phyloP scores from a whole-genome alignment of 2,329 filamentous ascomycete genomes.

The Xylaria sp. region DNA sequence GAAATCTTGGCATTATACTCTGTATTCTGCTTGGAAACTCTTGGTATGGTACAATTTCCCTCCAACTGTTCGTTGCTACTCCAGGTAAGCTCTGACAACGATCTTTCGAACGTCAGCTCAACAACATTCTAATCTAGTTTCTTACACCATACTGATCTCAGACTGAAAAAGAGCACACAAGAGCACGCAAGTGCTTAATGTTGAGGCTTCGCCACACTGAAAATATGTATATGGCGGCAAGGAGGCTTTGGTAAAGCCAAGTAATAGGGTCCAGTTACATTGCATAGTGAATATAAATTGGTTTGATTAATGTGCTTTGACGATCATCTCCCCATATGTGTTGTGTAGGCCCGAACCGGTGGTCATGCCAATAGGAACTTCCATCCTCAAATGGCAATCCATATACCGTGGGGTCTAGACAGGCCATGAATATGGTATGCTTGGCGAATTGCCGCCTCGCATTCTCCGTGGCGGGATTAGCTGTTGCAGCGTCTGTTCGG shows the following conservation, averaged over 20 bases:
- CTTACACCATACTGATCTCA: not conserved
- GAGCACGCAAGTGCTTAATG: not conserved
- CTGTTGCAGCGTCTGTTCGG: conserved; percentile 44
- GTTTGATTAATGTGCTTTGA: conserved; percentile 41
- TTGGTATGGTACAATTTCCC: not conserved
- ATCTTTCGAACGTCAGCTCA: not conserved
- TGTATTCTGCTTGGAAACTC: conserved; percentile 15
- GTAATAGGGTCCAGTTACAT: conserved; percentile 33
- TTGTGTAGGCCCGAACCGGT: conserved; percentile 45
- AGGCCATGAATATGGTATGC: conserved; percentile 20
- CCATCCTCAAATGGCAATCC: conserved; percentile 36
- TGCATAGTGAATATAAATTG: conserved; percentile 39
- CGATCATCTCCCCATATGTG: conserved; percentile 35
- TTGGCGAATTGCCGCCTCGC: conserved; percentile 38
- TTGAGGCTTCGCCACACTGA: conserved; percentile 24
- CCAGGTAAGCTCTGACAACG: not conserved
- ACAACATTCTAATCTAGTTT: not conserved
- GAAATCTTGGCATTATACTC: conserved; percentile 35
- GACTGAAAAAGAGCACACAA: not conserved
- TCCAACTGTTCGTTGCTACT: not conserved
- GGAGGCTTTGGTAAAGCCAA: conserved; percentile 27
- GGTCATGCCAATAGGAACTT: conserved; percentile 44
- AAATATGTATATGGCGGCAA: conserved; percentile 13
- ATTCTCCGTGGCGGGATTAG: conserved; percentile 39
- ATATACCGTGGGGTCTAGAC: conserved; percentile 38